Conservation (phyloP, 192 early-diverging fungal species). For the Backusella liffmaniae region DNA sequence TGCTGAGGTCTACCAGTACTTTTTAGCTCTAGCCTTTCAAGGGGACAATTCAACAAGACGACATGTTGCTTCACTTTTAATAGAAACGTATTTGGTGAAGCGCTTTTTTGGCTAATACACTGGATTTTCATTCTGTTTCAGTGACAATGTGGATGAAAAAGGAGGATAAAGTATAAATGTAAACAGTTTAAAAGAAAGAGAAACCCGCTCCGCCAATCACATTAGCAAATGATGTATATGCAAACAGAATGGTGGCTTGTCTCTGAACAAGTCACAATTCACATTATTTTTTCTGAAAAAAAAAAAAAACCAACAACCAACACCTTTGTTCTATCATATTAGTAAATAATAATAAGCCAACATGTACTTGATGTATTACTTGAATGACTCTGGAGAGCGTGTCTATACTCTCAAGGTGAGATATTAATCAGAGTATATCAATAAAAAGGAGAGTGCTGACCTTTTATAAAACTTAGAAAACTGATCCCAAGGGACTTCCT, state of each 20-base stretch:
- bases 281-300: not conserved
- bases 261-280: not conserved
- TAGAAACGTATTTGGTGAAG: slow-evolving; percentile 21
- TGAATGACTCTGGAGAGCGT: slow-evolving; percentile 79
- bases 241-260: not conserved
- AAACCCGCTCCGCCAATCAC: not conserved
- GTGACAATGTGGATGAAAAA: not conserved
- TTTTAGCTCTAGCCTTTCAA: slow-evolving; percentile 13
- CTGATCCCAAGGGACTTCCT: slow-evolving; percentile 67
- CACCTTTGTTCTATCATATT: not conserved
- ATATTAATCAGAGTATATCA: no score
- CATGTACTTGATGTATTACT: slow-evolving; percentile 95
- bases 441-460: not conserved
- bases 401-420: slow-evolving; percentile 93
- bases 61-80: slow-evolving; percentile 24
- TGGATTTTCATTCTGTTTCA: slow-evolving; percentile 26
- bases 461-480: slow-evolving; percentile 59
- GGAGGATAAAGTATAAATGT: no score
- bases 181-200: not conserved
- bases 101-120: slow-evolving; percentile 19
- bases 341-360: not conserved
- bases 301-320: not conserved
- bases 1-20: not conserved
- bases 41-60: slow-evolving; percentile 33
- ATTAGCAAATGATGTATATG: not conserved